These are phyloP conservation scores for Friedmanniomyces simplex DNA, from an alignment of 495 filamentous ascomycete species.

Conservation along the genomic window DNA sequence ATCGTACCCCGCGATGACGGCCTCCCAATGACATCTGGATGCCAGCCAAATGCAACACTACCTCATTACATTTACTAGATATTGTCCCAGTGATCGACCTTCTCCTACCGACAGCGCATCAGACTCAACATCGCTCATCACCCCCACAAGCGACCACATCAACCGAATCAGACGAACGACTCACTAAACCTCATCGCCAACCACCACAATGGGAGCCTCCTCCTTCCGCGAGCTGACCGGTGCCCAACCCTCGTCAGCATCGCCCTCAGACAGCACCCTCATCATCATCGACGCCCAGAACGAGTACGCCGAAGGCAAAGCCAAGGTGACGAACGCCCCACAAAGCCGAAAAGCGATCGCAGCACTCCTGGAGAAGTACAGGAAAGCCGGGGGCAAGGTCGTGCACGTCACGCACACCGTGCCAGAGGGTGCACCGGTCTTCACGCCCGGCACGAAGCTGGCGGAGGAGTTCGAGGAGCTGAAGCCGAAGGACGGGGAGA, in stretches of 20 bases:
- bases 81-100: too few relatives aligned
- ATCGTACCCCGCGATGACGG: too few relatives aligned
- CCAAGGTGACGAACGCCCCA: slow-evolving; percentile 40
- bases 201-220: slow-evolving; percentile 20
- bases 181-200: too few relatives aligned
- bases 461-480: slow-evolving; percentile 46
- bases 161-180: too few relatives aligned
- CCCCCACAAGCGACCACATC: too few relatives aligned
- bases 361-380: slow-evolving; percentile 42
- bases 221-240: slow-evolving; percentile 45
- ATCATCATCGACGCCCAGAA: slow-evolving; percentile 58
- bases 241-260: slow-evolving; percentile 39
- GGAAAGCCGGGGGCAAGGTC: slow-evolving; percentile 38
- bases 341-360: slow-evolving; percentile 39
- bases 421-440: slow-evolving; percentile 49
- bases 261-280: slow-evolving; percentile 42
- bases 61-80: too few relatives aligned
- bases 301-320: slow-evolving; percentile 46
- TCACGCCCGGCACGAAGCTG: slow-evolving; percentile 44
- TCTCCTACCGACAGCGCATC: too few relatives aligned
- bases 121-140: too few relatives aligned
- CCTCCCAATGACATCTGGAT: too few relatives aligned
- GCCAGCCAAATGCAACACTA: too few relatives aligned
- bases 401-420: slow-evolving; percentile 48
- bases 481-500: slow-evolving; percentile 37